phyloP scores from a whole-genome alignment of 768 basidiomycete species.

The Plicaturopsis crispa region DNA sequence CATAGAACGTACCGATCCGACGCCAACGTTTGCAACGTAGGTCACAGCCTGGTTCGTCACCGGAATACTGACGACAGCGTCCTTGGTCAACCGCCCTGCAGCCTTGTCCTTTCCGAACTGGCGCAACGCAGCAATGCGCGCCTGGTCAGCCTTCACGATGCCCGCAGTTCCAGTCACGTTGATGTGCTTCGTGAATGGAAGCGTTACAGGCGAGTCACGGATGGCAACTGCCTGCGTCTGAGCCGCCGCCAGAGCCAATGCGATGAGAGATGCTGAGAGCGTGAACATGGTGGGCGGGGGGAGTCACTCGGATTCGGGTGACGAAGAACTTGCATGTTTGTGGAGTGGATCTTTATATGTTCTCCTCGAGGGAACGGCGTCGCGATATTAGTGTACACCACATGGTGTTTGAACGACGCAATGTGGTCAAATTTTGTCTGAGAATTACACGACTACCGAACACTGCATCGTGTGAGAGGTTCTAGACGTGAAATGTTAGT shows the following conservation, averaged over 20 bases:
- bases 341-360: too few species aligned
- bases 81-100: neutral
- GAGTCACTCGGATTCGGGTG: too few species aligned
- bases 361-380: too few species aligned
- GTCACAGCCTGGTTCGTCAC: conserved; percentile 6
- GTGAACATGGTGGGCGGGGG: neutral
- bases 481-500: too few species aligned
- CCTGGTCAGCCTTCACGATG: neutral
- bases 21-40: conserved; percentile 17
- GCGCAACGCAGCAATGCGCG: neutral
- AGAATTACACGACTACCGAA: too few species aligned
- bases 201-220: conserved; percentile 1
- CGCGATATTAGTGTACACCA: too few species aligned
- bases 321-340: too few species aligned
- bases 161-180: neutral
- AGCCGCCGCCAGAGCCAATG: neutral
- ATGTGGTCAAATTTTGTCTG: too few species aligned
- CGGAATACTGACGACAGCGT: neutral
- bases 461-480: too few species aligned
- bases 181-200: conserved; percentile 6
- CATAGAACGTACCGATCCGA: too few species aligned
- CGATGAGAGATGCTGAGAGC: neutral
- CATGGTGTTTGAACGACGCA: too few species aligned
- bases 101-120: neutral
- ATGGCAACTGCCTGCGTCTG: neutral